Evolutionary conservation across 495 filamentous ascomycete species (phyloP), one percentile per base, ranked within the genome.

Genomic region (Penicillium egyptiacum): DNA sequence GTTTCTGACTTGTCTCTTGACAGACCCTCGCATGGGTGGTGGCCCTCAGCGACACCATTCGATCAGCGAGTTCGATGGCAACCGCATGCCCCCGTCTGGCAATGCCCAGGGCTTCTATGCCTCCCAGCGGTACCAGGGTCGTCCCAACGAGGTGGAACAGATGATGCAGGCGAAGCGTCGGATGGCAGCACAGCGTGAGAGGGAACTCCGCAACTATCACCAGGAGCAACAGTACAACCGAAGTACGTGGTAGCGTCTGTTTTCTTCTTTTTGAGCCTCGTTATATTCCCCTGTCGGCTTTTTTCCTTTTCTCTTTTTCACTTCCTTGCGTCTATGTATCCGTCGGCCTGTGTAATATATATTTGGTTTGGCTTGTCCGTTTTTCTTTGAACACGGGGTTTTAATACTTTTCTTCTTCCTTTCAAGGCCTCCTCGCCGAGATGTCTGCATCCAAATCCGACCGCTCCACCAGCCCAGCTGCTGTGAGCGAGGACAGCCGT

Each of bases 151-250:
- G 79, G 90, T 92, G 70, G 94, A 98, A 77, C 92, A 96, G 77
- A 89, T 96, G 86, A 88, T 96, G 83, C 94, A 97, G 84, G 92
- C 91, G 70, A 98, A 98, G 81, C 88, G 94, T 77, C 90, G 92
- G 79, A 91, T 96, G 87, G 94, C 94, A 58, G 94, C 94, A 76
- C 93, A 96, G 77, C 90, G 94, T 76, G 94, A 98, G 82, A 89
- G 95, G 75, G 94, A 98, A 80, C 86, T 98, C 75, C 91, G 94
- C 76, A 98, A 98, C 77, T 98, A 97, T 80, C 94, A 98, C 77
- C 94, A 97, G 80, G 94, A 98, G 82, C 94, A 98, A 83, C 94
- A 98, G 85, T 98, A 95, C 82, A 95, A 97, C 79, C 87, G 93
- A 88, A 96, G 94, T 98, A 82, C 73, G 83, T 83, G 78, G 75